Percentiles rank a stretch among this genome's conserved stretches.
Evolutionary conservation across 352 stramenopile genomes (phyloP).

Genomic region (Pythium utonaiense): DNA sequence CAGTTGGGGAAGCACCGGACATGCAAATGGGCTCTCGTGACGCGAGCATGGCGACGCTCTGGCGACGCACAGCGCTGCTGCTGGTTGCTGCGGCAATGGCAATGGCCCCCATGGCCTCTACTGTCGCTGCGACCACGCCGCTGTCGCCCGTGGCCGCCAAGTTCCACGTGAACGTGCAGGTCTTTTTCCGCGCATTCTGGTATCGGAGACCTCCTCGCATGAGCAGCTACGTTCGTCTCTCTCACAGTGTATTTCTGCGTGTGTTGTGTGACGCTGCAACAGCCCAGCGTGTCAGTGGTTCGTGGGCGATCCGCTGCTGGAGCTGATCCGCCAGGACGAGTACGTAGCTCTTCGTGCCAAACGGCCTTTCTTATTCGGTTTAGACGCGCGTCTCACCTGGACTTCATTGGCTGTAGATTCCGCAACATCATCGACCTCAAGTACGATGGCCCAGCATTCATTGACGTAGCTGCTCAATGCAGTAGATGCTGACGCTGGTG

Average conservation of each 20-base stretch:
- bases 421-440: conserved; percentile 66
- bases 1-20: background rate
- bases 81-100: background rate
- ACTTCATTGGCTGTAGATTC: conserved; percentile 50
- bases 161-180: conserved; percentile 42
- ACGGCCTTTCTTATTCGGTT: too few relatives aligned
- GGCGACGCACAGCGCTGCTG: conserved; percentile 13
- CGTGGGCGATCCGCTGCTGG: conserved; percentile 60
- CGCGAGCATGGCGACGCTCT: background rate
- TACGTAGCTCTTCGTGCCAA: conserved; percentile 25
- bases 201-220: conserved; percentile 7
- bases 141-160: conserved; percentile 19
- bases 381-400: too few relatives aligned
- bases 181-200: conserved; percentile 79
- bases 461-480: background rate
- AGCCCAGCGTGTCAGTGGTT: conserved; percentile 84
- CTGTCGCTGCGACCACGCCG: conserved; percentile 6
- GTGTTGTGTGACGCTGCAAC: background rate
- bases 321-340: conserved; percentile 64
- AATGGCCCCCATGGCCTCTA: background rate
- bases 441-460: conserved; percentile 31
- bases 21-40: background rate
- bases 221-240: background rate
- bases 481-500: background rate
- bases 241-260: background rate